These are phyloP conservation scores for Tausonia pullulans DNA, from an alignment of 1,284 basidiomycete species.

Conservation along the genomic window DNA sequence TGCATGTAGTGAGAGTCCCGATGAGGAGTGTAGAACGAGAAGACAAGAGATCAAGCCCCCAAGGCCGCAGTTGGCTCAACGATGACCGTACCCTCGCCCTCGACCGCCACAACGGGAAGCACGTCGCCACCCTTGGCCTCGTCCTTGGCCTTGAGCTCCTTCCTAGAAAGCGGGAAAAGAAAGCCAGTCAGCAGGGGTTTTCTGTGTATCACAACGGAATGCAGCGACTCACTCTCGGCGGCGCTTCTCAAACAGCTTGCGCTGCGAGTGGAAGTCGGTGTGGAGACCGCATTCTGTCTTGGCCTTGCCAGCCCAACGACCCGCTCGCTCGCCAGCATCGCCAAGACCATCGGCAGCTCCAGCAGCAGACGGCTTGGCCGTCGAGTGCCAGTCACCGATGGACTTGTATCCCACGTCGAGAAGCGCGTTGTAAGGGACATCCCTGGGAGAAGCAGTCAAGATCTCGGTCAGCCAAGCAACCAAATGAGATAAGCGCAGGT, in stretches of 20 bases:
- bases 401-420: conserved; percentile 85
- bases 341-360: conserved; percentile 18
- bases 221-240: neutral
- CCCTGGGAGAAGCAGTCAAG: conserved; percentile 25
- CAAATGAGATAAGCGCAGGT: neutral
- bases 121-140: neutral
- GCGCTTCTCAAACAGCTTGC: neutral
- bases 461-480: neutral
- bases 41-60: too few species aligned
- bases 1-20: too few species aligned
- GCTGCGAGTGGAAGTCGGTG: conserved; percentile 8
- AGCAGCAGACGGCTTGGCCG: conserved; percentile 47
- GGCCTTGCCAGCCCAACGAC: conserved; percentile 77
- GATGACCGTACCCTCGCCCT: too few species aligned
- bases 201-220: too few species aligned
- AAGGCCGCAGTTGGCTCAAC: too few species aligned
- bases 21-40: too few species aligned
- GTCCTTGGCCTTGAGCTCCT: neutral
- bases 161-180: neutral
- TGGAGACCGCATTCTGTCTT: conserved; percentile 97
- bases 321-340: conserved; percentile 70
- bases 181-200: too few species aligned
- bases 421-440: conserved; percentile 80
- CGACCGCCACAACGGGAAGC: too few species aligned
- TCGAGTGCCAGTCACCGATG: conserved; percentile 96